Base-by-base conservation (phyloP, 805 yeast species). In the Metschnikowia lachancei region DNA sequence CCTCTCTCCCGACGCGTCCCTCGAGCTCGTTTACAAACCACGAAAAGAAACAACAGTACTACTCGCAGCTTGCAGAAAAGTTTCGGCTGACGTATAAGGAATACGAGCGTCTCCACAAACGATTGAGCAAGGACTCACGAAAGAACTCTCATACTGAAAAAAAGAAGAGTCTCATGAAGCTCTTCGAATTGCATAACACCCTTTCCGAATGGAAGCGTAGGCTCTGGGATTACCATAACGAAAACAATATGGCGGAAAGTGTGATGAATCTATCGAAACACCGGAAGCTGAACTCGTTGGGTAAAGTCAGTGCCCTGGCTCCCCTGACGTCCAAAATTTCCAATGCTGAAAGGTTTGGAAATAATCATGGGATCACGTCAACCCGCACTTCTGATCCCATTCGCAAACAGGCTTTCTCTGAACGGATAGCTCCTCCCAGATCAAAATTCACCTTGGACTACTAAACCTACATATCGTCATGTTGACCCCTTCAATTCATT, bases 121-220 rank as follows among this genome's bases (percentile, higher is more conserved):
- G 46, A 39, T 45, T 55, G 46, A 46, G 52, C 31, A 38, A 41
- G 29, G 52, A 40, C 20, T 12, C 39, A 9, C 46, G 51, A 13
- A 46, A 49, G 26, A 46, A 50, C 34, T 39, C 42, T 7, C 30
- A 42, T 14, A 37, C 36, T n/a, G 59, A 55, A 18, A 43, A 44
- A 29, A 49, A 50, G 49, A 49, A 46, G 41, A 52, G 53, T 62
- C 47, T 76, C 60, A 56, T 64, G 44, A 67, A 63, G 57, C 61
- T 81, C 40, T 67, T 72, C 56, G 74, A 74, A 41, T 57, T 81
- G 62, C 86, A 81, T 60, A 72, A 71, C 28, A 68, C 70, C 35
- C 62, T 82, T 41, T 70, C 76, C 16, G 70, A 71, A 34, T 79
- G 84, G 84, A 81, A 81, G 60, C 70, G 69, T 48, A 69, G 74